Evolutionary conservation across 257 asterid species (phyloP), one percentile per base, ranked within the genome.

Genomic region (Echites panduratus): DNA sequence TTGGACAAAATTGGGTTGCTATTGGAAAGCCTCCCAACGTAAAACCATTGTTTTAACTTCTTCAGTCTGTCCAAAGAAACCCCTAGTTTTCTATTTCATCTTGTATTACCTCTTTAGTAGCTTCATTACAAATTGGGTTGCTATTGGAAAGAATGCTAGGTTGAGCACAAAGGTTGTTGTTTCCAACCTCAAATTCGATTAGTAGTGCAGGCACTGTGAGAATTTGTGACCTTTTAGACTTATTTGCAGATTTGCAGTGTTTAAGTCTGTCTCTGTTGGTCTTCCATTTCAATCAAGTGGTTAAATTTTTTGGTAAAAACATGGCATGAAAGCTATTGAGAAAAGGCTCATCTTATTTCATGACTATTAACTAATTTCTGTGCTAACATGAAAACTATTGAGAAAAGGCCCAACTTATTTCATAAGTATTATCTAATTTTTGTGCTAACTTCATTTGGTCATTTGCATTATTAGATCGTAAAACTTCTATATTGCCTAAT

Each of bases 171-270:
- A 86, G 80, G 85, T 89, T 70, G 83, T 80, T 81, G 92, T 88
- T 77, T 85, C 99, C 20, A 71, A 88, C 85, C 98, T 90, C 84
- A 54, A 80, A 81, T 82, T 92, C 56, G 98, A 95, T 73, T 94
- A 85, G 80, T 98, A 90, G 83, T 92, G 98, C 89, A 85, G 80
- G 79, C 99, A 92, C 82, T 95, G 98, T 20, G 99, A 95, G 84
- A 95, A 95, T 96, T 98, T 95, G 63, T 38, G 16, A 1, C 45
- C 61, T 54, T 58, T 68, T 44, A 24, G 65, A 24, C 52, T 35
- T 48, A 7, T 12, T 12, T 40, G 10, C 26, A 1, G 61, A 20
- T n/a, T n/a, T n/a, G n/a, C n/a, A 47, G 7, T 22, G 6, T 7
- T 48, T 35, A 7, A 7, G 4, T 2, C 17, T 50, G 38, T 35